phyloP scores from a whole-genome alignment of 805 yeast genomes.

The Jamesozyma spencerorum region DNA sequence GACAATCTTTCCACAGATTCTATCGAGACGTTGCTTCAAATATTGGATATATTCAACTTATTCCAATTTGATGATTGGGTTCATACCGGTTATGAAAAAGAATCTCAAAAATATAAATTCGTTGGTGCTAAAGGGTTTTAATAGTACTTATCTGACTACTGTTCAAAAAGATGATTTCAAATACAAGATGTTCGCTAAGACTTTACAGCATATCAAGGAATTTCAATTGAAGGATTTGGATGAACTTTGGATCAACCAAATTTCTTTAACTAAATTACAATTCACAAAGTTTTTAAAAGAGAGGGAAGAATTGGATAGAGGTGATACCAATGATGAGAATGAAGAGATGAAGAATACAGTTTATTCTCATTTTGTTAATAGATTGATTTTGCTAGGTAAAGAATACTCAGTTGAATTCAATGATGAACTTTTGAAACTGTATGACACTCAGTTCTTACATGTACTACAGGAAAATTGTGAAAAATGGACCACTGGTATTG shows the following conservation, averaged over 20 bases:
- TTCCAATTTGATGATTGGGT: slow-evolving; percentile 28
- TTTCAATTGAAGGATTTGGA: slow-evolving; percentile 17
- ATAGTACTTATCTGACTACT: slow-evolving; percentile 12
- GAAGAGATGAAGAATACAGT: slow-evolving; percentile 10
- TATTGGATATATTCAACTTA: slow-evolving; percentile 19
- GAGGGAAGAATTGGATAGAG: slow-evolving; percentile 4
- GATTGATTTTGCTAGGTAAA: slow-evolving; percentile 22
- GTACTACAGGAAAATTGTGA: slow-evolving; percentile 10
- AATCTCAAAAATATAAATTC: slow-evolving; percentile 13
- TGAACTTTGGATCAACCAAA: slow-evolving; percentile 21
- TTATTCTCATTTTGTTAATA: slow-evolving; percentile 22
- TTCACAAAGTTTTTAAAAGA: slow-evolving; percentile 20
- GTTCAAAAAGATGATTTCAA: slow-evolving; percentile 6
- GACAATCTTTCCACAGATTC: slow-evolving; percentile 19
- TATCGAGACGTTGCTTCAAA: slow-evolving; percentile 14
- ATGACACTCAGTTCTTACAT: slow-evolving; percentile 12
- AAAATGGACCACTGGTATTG: slow-evolving; percentile 7
- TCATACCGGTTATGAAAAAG: slow-evolving; percentile 19
- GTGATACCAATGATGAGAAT: slow-evolving; percentile 5
- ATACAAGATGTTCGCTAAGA: slow-evolving; percentile 12
- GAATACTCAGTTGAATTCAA: slow-evolving; percentile 20
- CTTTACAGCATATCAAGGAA: slow-evolving; percentile 15
- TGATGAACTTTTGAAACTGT: slow-evolving; percentile 11
- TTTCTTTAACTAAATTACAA: slow-evolving; percentile 15
- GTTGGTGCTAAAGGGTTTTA: slow-evolving; percentile 16